Evolutionary conservation across 2,329 filamentous ascomycete genomes (phyloP), one percentile per base, ranked within the genome.

Genomic region (Fusarium pseudocircinatum): DNA sequence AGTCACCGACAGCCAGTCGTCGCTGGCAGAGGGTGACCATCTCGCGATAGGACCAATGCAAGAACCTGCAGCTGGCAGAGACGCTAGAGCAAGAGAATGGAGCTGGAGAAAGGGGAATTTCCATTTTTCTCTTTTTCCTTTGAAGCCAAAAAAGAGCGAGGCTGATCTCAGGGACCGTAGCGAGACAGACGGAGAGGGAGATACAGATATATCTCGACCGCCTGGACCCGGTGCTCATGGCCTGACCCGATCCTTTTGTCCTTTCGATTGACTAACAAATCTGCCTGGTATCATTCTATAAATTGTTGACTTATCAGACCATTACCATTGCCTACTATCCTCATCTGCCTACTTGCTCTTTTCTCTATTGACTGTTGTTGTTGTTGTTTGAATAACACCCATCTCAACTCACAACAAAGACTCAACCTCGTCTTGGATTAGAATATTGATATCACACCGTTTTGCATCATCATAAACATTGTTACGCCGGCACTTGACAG

Each of bases 161-260:
- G 71, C 67, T 74, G 71, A 74, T 74, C 67, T 59, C 26, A 10
- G 28, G 37, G 36, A 24, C 39, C n/a, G 30, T 46, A 37, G 47
- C 56, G 54, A 62, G 65, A 73, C 63, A 73, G 76, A 78, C 76
- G 77, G 54, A 62, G 64, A 71, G 60, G 67, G 76, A 78, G 75
- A 78, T 73, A 78, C 64, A 73, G 76, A 78, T 78, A 78, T 78
- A 78, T 78, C 76, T 77, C 74, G 62, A 39, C 64, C 60, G 44
- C 73, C 71, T 60, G 61, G 63, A 58, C 74, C 72, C 54, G 68
- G 57, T 59, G 57, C 67, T 71, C 68, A 64, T 66, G 68, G 46
- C 42, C 59, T 60, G 60, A 61, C 62, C 50, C 44, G 37, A 56
- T 61, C 44, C 56, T 60, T 49, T 65, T 57, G 49, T 60, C 57